Base-by-base conservation (phyloP, 176 grass and related monocot genomes). In the Raddia guianensis region DNA sequence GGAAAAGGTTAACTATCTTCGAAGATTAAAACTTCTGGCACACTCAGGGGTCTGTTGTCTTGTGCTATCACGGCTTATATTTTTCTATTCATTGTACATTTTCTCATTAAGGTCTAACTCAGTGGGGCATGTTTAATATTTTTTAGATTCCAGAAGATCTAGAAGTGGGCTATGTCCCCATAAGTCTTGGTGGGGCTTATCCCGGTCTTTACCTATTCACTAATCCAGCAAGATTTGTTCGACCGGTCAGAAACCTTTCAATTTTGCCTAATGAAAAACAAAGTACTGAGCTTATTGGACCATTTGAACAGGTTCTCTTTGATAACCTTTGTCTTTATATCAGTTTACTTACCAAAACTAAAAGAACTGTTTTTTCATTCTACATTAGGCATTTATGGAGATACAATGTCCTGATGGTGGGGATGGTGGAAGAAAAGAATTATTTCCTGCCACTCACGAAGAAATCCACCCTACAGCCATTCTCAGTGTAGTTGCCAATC, bases 391-490 rank as follows among this genome's bases (percentile, higher is more conserved):
- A 76, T 94, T 94, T 87, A 98, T 98, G 95, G 95, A 98, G 83
- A 98, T 98, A 92, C 81, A 72, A 71, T 98, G 95, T 64, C 83
- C 88, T 40, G 95, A 98, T 94, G 92, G 95, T 85, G 90, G 88
- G 84, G 79, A 92, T 52, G 95, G 95, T 83, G 92, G 95, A 81
- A 94, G 95, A 85, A 75, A 37, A 52, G 20, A 86, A 80, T 15
- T 74, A 16, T 98, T 91, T 83, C 92, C 90, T 74, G 89, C 95
- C 49, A 98, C 90, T 16, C 95, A 98, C 44, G 95, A 98, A 90
- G 95, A 98, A 83, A 94, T 98, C 74, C 95, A 98, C 72, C 95
- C 95, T 67, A 98, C 95, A 49, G 86, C 86, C 49, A 94, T 98
- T 76, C 86, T 98, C 64, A 94, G 95, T 84, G 95, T 98, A 65